Conservation (phyloP, 2,329 filamentous ascomycete species). For the Salinomyces thailandicus region DNA sequence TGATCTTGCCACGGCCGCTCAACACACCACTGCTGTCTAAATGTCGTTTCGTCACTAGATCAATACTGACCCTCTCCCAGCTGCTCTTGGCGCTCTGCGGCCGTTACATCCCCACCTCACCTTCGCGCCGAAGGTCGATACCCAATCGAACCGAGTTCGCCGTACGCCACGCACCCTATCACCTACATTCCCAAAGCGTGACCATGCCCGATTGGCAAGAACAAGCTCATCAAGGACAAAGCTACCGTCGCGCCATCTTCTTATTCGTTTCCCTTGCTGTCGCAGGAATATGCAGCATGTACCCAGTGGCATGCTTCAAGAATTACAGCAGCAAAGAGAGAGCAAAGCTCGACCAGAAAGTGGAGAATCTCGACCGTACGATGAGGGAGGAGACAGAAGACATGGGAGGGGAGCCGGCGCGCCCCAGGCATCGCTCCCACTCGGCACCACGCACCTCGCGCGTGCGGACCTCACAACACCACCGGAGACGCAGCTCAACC, state of each 20-base stretch:
- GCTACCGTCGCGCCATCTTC: slow-evolving; percentile 25
- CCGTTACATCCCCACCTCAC: slow-evolving; percentile 1
- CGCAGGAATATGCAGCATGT: slow-evolving; percentile 27
- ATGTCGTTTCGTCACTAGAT: not conserved
- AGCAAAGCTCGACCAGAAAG: slow-evolving; percentile 14
- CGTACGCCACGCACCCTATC: not conserved
- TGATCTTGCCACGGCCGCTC: too few relatives aligned
- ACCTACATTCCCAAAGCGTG: not conserved
- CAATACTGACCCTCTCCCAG: not conserved
- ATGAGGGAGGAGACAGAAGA: slow-evolving; percentile 17
- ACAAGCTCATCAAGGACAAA: slow-evolving; percentile 22
- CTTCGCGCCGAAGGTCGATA: not conserved
- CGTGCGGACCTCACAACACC: slow-evolving; percentile 10
- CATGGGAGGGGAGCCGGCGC: slow-evolving; percentile 12
- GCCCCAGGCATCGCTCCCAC: slow-evolving; percentile 17
- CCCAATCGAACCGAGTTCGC: slow-evolving; percentile 1
- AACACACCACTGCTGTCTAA: too few relatives aligned
- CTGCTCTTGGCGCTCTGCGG: not conserved
- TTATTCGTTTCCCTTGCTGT: slow-evolving; percentile 19
- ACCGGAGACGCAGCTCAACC: slow-evolving; percentile 13
- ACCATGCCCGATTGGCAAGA: slow-evolving; percentile 17
- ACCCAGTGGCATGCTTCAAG: slow-evolving; percentile 27
- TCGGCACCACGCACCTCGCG: slow-evolving; percentile 18
- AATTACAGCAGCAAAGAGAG: slow-evolving; percentile 25
- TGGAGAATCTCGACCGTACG: slow-evolving; percentile 16